A percentile compares a stretch with the other conserved stretches of the same genome.
phyloP scores from a whole-genome alignment of 371 early-diverging fungal genomes.

The Circinella minor region DNA sequence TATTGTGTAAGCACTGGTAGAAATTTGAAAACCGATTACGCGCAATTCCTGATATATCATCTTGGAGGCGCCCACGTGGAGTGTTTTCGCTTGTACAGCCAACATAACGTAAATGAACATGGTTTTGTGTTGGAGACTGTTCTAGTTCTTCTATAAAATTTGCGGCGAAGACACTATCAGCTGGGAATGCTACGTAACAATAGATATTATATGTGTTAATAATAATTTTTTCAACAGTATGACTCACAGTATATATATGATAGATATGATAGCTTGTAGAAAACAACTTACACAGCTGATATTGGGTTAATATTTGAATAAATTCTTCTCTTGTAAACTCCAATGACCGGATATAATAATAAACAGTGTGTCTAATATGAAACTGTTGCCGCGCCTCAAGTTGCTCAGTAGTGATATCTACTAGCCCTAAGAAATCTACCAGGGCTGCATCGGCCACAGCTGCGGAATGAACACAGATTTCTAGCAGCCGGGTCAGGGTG shows the following conservation, averaged over 20 bases:
- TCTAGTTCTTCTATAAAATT: neutral
- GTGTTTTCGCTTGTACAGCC: slow-evolving; percentile 3
- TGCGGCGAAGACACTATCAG: neutral
- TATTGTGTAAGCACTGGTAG: neutral
- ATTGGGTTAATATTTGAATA: neutral
- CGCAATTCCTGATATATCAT: neutral
- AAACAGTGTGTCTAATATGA: neutral
- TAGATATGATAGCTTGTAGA: neutral
- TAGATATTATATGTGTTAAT: too few species aligned
- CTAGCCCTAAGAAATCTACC: neutral
- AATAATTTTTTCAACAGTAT: too few species aligned
- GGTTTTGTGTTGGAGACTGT: neutral
- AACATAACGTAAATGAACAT: neutral
- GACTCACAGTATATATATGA: neutral
- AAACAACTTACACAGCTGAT: neutral
- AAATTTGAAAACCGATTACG: neutral
- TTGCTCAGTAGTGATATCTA: neutral
- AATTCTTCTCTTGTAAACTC: neutral
- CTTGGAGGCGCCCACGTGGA: neutral
- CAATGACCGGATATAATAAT: neutral
- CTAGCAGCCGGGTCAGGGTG: neutral
- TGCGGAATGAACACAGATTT: neutral
- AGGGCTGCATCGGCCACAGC: neutral
- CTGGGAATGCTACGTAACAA: neutral
- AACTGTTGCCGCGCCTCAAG: neutral